A percentile compares a stretch with the other conserved stretches of the same genome.
Evolutionary conservation across 2,329 filamentous ascomycete species (phyloP).

Genomic region (Aureobasidium sp.): DNA sequence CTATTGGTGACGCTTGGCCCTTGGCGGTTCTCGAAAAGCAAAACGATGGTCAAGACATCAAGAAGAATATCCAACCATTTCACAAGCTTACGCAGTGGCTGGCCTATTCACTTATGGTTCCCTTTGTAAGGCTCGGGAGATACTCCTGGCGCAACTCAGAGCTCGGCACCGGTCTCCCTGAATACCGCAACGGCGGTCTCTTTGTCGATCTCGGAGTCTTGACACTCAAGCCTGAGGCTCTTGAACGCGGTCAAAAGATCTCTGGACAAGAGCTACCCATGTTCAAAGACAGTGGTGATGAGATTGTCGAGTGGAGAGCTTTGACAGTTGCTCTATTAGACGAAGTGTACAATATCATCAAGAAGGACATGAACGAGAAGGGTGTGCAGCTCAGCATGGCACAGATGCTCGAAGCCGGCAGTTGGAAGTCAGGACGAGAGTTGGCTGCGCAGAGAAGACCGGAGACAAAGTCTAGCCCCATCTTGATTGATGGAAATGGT

Average conservation of each 20-base stretch:
- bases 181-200: slow-evolving; percentile 80
- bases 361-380: slow-evolving; percentile 49
- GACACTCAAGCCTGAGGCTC: slow-evolving; percentile 35
- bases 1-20: slow-evolving; percentile 84
- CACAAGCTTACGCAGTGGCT: slow-evolving; percentile 78
- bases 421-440: slow-evolving; percentile 73
- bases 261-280: slow-evolving; percentile 57
- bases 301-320: slow-evolving; percentile 66
- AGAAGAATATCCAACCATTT: slow-evolving; percentile 50
- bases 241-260: slow-evolving; percentile 53
- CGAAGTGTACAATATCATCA: slow-evolving; percentile 56
- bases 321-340: slow-evolving; percentile 63
- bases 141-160: slow-evolving; percentile 45
- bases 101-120: slow-evolving; percentile 77
- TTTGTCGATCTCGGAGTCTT: slow-evolving; percentile 57
- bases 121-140: slow-evolving; percentile 47
- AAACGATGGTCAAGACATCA: slow-evolving; percentile 57
- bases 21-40: slow-evolving; percentile 38
- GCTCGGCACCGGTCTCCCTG: slow-evolving; percentile 73
- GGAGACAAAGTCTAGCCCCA: slow-evolving; percentile 30
- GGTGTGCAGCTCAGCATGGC: slow-evolving; percentile 55
- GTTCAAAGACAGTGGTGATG: slow-evolving; percentile 60
- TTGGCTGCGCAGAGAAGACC: slow-evolving; percentile 29
- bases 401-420: slow-evolving; percentile 87
- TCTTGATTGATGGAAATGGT: slow-evolving; percentile 33